A percentile compares a stretch with the other conserved stretches of the same genome.
Evolutionary conservation across 2,329 filamentous ascomycete species (phyloP).

Genomic region (Diaporthe aspalathi): DNA sequence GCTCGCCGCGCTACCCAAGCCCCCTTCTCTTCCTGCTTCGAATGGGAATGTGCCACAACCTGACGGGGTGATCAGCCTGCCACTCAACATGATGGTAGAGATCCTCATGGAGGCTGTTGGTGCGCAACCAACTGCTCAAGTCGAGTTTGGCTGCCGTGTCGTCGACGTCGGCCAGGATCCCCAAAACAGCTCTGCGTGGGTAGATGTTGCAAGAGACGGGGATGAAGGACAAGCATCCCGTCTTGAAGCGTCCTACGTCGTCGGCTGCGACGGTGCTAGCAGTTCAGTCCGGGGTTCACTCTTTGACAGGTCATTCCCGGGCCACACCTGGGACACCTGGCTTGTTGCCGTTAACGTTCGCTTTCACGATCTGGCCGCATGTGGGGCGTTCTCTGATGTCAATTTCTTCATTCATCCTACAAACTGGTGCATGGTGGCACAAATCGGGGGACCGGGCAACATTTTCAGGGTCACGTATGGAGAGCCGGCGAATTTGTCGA

Average conservation of each 20-base stretch:
- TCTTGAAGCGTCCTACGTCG: constrained; percentile 52
- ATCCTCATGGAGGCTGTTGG: constrained; percentile 50
- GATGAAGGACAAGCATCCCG: constrained; percentile 29
- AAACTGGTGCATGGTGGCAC: constrained; percentile 25
- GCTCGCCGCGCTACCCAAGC: constrained; percentile 29
- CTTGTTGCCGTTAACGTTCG: constrained; percentile 61
- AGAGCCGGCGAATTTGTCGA: background rate
- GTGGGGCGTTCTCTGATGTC: background rate
- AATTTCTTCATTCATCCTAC: constrained; percentile 20
- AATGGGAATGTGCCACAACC: constrained; percentile 32
- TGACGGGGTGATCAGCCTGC: constrained; percentile 51
- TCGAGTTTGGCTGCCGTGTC: constrained; percentile 51
- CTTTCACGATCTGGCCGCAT: constrained; percentile 66
- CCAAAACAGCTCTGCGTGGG: constrained; percentile 41
- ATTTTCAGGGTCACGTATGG: constrained; percentile 21
- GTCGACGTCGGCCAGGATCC: constrained; percentile 48
- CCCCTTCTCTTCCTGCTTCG: background rate
- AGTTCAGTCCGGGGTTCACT: constrained; percentile 49
- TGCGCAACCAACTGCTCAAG: constrained; percentile 44
- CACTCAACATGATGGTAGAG: constrained; percentile 52
- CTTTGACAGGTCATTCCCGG: constrained; percentile 55
- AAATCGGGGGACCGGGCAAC: background rate
- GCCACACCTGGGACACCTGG: constrained; percentile 58
- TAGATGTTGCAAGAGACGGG: constrained; percentile 38
- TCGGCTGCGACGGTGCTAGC: constrained; percentile 55